A percentile compares a stretch with the other conserved stretches of the same genome.
These are phyloP conservation scores for Sordaria brevicollis DNA, from an alignment of 495 filamentous ascomycete genomes.

Conservation along the genomic window DNA sequence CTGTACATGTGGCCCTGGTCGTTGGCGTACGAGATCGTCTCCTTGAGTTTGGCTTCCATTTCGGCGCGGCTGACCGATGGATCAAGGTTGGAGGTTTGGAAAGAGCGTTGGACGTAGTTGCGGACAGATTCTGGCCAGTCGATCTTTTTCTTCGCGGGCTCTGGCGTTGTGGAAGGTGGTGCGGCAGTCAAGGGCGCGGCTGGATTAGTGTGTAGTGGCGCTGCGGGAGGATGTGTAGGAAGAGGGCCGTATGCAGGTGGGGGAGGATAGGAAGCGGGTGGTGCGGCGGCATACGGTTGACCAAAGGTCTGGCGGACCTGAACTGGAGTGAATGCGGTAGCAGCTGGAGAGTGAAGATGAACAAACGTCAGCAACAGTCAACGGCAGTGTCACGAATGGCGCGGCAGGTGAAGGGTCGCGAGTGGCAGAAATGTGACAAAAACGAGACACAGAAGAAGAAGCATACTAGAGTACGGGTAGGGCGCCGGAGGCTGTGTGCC, in stretches of 20 bases:
- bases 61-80: slow-evolving; percentile 53
- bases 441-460: background rate
- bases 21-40: slow-evolving; percentile 72
- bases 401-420: background rate
- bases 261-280: slow-evolving; percentile 13
- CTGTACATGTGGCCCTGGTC: slow-evolving; percentile 54
- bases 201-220: slow-evolving; percentile 17
- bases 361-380: slow-evolving; percentile 14
- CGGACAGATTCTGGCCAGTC: slow-evolving; percentile 71
- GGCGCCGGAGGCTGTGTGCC: slow-evolving; percentile 23
- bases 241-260: slow-evolving; percentile 15
- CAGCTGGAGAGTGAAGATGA: slow-evolving; percentile 13
- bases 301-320: slow-evolving; percentile 35
- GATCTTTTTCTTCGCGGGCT: slow-evolving; percentile 46
- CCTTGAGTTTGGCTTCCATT: slow-evolving; percentile 75
- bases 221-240: slow-evolving; percentile 8
- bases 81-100: slow-evolving; percentile 59
- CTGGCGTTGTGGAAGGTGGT: slow-evolving; percentile 12
- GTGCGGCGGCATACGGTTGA: slow-evolving; percentile 25
- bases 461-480: slow-evolving; percentile 22
- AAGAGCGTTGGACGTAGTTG: slow-evolving; percentile 73
- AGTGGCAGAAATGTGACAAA: background rate
- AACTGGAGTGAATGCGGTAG: slow-evolving; percentile 43
- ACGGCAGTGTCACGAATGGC: background rate
- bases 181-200: slow-evolving; percentile 6